Evolutionary conservation across 2,329 filamentous ascomycete species (phyloP).

Genomic region (Penicillium sp.): DNA sequence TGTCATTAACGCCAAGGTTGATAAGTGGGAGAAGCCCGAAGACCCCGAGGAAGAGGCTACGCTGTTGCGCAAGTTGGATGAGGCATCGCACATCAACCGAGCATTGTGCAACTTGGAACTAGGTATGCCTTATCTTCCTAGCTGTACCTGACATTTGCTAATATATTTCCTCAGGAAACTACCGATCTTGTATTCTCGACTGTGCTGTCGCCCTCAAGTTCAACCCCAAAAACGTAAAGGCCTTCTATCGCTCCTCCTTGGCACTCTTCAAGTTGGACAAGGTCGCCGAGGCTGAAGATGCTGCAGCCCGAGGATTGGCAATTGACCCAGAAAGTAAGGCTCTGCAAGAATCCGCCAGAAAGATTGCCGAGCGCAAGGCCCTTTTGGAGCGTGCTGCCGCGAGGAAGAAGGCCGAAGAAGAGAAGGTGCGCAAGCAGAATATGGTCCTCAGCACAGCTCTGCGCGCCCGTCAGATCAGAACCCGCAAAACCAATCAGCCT

Average conservation of each 20-base stretch:
- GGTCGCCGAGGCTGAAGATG: constrained; percentile 74
- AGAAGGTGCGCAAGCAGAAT: constrained; percentile 52
- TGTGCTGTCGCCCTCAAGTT: constrained; percentile 75
- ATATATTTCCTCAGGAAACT: constrained; percentile 61
- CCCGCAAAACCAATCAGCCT: constrained; percentile 64
- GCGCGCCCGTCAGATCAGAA: constrained; percentile 65
- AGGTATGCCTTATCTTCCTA: constrained; percentile 46
- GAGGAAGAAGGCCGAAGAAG: constrained; percentile 52
- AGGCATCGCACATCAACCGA: constrained; percentile 79
- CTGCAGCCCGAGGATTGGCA: constrained; percentile 68
- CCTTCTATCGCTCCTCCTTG: constrained; percentile 77
- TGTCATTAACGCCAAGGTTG: constrained; percentile 65
- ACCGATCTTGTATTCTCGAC: constrained; percentile 80
- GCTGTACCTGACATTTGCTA: background rate
- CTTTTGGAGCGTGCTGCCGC: constrained; percentile 56
- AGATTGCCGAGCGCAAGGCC: constrained; percentile 60
- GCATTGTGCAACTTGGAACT: constrained; percentile 86
- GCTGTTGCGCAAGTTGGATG: constrained; percentile 64
- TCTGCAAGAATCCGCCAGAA: constrained; percentile 59
- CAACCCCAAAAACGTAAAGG: constrained; percentile 81
- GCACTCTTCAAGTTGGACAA: constrained; percentile 78
- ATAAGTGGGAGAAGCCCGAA: constrained; percentile 50
- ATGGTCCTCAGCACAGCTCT: constrained; percentile 65
- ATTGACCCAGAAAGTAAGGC: constrained; percentile 69
- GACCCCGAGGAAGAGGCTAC: constrained; percentile 58